Evolutionary conservation across 805 yeast genomes (phyloP), one percentile per base, ranked within the genome.

Genomic region (Ogataea pilisensis): DNA sequence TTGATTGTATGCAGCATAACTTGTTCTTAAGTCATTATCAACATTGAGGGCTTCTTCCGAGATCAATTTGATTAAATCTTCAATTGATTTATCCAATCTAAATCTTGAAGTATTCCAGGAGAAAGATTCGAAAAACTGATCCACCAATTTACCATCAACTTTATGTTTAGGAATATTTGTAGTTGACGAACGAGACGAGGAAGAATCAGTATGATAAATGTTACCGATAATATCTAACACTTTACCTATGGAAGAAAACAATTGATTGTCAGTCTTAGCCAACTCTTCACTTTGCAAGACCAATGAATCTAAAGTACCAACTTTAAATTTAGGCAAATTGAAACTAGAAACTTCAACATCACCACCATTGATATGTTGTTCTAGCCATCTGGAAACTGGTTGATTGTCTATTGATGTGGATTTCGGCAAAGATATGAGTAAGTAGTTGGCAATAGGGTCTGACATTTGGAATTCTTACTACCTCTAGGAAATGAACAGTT

Each of bases 261-360:
- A 73, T 63, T 87, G 93, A n/a, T 69, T 68, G 65, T 93, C 99
- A 41, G 82, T 68, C 60, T 88, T 90, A 31, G 77, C 68, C 43
- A 93, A 73, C 57, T 91, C 98, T 56, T 93, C 99, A 61, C 90
- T 80, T 64, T 90, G 90, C 53, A 84, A 80, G 40, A 93, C 95
- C 45, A 93, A 73, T 24, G 89, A 82, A 64, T 93, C 99, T 58
- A 93, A 75, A 11, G 98, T 90, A 22, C 97, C 97, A 48, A 93
- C 87, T 63, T 93, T 91, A 65, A 93, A 91, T 46, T 73, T 79
- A 7, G 98, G 98, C 38, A 89, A 70, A 27, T 70, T 68, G 43
- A 85, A 76, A 41, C 73, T 67, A 39, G 71, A 62, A 26, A 86
- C 69, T 36, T 76, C 80, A 31, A 75, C 72, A 50, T 69, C 73